phyloP scores from a whole-genome alignment of 2,329 filamentous ascomycete species.

The Helotiales sp. region DNA sequence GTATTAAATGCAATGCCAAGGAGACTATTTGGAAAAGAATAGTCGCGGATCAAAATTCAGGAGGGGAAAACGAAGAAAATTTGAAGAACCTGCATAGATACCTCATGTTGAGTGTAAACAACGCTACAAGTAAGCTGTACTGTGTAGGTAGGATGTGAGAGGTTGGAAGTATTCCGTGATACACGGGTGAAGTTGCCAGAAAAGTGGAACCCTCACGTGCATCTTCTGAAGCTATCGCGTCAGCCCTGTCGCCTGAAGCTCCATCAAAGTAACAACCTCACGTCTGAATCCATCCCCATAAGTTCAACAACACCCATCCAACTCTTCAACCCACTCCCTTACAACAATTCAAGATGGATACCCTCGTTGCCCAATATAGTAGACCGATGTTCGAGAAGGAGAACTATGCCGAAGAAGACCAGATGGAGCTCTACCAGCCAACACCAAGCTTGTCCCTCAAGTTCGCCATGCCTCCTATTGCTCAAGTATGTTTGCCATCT shows the following conservation, averaged over 20 bases:
- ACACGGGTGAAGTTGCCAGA: not conserved
- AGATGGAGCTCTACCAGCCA: constrained; percentile 73
- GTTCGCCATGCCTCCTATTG: constrained; percentile 92
- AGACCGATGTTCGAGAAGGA: constrained; percentile 75
- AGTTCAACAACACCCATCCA: constrained; percentile 8
- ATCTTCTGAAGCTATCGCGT: constrained; percentile 32
- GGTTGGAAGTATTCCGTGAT: no score
- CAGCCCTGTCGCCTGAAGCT: constrained; percentile 39
- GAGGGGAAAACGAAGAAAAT: no score
- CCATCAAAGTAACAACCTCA: constrained; percentile 32
- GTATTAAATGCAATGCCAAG: not conserved
- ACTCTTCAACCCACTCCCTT: constrained; percentile 29
- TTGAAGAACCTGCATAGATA: no score
- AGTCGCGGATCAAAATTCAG: no score
- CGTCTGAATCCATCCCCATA: constrained; percentile 22
- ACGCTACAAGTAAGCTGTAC: no score
- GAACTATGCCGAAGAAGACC: constrained; percentile 71
- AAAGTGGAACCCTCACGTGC: constrained; percentile 10
- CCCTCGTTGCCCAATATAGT: constrained; percentile 91
- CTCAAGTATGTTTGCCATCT: constrained; percentile 67
- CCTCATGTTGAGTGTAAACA: no score
- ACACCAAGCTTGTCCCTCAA: constrained; percentile 82
- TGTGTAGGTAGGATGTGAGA: no score
- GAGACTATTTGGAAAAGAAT: no score
- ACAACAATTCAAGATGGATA: constrained; percentile 69